Evolutionary conservation across 2,329 filamentous ascomycete genomes (phyloP).

Genomic region (Cladosporium sp.): DNA sequence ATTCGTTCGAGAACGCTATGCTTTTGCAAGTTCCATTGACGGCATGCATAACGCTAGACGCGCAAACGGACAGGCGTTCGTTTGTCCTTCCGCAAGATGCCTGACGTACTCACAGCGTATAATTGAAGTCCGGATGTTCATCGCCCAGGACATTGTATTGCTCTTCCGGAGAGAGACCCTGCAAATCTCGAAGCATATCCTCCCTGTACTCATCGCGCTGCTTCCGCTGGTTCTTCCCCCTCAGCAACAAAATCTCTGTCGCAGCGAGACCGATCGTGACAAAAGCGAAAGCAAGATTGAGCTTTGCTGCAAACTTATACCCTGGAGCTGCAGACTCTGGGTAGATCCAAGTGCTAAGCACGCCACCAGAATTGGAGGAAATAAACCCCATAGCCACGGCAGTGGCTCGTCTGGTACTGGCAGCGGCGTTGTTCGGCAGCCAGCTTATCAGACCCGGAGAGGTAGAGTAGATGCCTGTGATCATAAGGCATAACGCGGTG

Average conservation of each 20-base stretch:
- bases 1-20: too few species aligned
- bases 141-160: conserved; percentile 70
- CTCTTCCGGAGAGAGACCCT: background rate
- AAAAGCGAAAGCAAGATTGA: conserved; percentile 28
- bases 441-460: conserved; percentile 85
- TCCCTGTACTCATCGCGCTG: conserved; percentile 64
- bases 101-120: conserved; percentile 23
- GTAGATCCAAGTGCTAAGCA: conserved; percentile 10
- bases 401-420: conserved; percentile 84
- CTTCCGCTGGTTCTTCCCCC: conserved; percentile 63
- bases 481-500: conserved; percentile 77
- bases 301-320: conserved; percentile 8
- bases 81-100: background rate
- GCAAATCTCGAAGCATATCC: conserved; percentile 33
- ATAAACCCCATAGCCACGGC: conserved; percentile 78
- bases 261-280: conserved; percentile 68
- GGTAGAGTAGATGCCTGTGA: conserved; percentile 83
- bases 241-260: conserved; percentile 68
- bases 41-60: too few species aligned
- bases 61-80: too few species aligned
- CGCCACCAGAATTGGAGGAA: background rate
- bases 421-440: conserved; percentile 84
- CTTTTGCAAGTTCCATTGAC: too few species aligned
- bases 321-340: conserved; percentile 4
- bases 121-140: conserved; percentile 46